Evolutionary conservation across 2,329 filamentous ascomycete species (phyloP).

Genomic region (Fusarium tjaetaba): DNA sequence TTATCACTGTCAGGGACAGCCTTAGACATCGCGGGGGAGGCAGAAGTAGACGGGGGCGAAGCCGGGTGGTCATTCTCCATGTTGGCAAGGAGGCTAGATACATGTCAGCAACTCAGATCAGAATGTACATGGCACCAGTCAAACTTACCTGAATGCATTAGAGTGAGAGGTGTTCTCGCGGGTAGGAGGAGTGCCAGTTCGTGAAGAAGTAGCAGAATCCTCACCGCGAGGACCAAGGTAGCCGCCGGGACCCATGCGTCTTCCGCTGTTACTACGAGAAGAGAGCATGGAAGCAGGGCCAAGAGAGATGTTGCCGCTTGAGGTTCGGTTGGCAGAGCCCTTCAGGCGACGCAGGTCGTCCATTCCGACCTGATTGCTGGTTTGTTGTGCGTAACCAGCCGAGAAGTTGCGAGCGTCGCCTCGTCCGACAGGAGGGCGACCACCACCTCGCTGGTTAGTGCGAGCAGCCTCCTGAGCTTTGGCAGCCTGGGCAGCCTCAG

Average conservation of each 20-base stretch:
- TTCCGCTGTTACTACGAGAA: constrained; percentile 90
- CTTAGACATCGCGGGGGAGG: constrained; percentile 73
- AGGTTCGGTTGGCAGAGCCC: constrained; percentile 65
- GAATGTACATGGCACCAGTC: not conserved
- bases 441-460: constrained; percentile 72
- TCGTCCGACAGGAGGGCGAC: constrained; percentile 79
- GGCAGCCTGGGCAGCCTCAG: constrained; percentile 79
- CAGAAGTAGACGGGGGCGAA: constrained; percentile 75
- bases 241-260: constrained; percentile 79
- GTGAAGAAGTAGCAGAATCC: constrained; percentile 87
- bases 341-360: constrained; percentile 91
- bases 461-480: constrained; percentile 80
- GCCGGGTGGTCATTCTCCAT: constrained; percentile 71
- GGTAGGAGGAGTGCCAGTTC: constrained; percentile 86
- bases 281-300: constrained; percentile 89
- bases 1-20: constrained; percentile 66
- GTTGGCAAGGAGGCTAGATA: constrained; percentile 64
- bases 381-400: constrained; percentile 72
- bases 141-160: constrained; percentile 91
- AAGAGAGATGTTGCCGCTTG: constrained; percentile 73
- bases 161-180: constrained; percentile 70
- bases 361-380: constrained; percentile 87
- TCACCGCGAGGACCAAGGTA: constrained; percentile 78
- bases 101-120: not conserved
- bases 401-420: constrained; percentile 90